Evolutionary conservation across 441 rosid genomes (phyloP).

Genomic region (Caryocar brasiliense): DNA sequence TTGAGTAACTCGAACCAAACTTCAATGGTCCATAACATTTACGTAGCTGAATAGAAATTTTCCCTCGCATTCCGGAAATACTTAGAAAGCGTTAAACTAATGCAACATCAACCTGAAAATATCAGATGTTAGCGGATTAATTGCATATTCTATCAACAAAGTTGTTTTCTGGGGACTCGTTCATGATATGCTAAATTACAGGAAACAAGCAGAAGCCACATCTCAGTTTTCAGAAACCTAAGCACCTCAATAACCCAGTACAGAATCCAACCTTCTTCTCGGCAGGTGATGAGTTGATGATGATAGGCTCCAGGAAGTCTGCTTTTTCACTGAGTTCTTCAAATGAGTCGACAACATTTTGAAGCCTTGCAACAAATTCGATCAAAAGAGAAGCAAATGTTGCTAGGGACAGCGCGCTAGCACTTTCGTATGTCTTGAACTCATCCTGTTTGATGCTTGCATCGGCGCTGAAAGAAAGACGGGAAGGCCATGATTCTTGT

Average conservation of each 20-base stretch:
- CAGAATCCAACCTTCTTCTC: conserved; percentile 7
- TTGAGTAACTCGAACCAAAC: no score
- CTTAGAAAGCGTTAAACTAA: no score
- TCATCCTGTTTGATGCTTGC: conserved; percentile 12
- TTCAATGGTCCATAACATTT: no score
- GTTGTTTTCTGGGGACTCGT: no score
- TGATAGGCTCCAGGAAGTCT: conserved; percentile 32
- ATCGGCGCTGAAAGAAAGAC: conserved; percentile 6
- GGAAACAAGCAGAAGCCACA: no score
- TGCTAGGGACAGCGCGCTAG: conserved; percentile 64
- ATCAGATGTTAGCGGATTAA: no score
- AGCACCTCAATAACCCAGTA: conserved; percentile 6
- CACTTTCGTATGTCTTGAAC: conserved; percentile 45
- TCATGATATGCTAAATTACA: no score
- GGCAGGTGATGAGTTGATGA: neutral
- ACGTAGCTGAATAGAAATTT: no score
- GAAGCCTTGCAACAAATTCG: conserved; percentile 79
- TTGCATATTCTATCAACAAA: no score
- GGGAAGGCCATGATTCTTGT: conserved; percentile 33
- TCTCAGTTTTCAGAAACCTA: neutral
- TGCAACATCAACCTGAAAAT: no score
- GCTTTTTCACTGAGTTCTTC: conserved; percentile 56
- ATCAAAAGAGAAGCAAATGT: conserved; percentile 67
- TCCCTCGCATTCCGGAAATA: no score
- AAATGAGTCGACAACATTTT: conserved; percentile 49